Conservation (phyloP, 495 filamentous ascomycete species). For the Penicillium goetzii region DNA sequence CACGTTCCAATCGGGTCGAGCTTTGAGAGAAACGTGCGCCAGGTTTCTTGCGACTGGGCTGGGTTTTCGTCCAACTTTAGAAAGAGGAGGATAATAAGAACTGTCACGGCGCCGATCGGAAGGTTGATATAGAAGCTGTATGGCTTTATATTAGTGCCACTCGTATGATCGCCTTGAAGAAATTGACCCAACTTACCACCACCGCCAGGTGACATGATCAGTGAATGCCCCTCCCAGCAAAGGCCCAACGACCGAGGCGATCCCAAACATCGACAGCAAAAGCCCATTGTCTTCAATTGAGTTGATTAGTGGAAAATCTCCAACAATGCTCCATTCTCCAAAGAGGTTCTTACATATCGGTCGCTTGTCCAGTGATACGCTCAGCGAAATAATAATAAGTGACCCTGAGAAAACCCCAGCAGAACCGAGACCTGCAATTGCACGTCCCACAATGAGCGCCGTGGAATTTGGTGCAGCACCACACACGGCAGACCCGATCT, state of each 20-base stretch:
- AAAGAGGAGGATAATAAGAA: conserved; percentile 51
- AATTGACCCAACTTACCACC: conserved; percentile 44
- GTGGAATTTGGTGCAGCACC: conserved; percentile 15
- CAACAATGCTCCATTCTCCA: neutral
- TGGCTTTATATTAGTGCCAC: neutral
- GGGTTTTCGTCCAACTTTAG: conserved; percentile 37
- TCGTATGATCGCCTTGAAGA: neutral
- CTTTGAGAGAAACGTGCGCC: neutral
- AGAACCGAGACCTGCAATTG: conserved; percentile 14
- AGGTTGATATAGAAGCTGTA: conserved; percentile 66
- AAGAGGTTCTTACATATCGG: neutral
- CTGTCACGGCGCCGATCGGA: conserved; percentile 58
- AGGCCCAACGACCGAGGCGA: conserved; percentile 52
- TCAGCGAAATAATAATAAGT: conserved; percentile 14
- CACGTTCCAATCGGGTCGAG: conserved; percentile 52
- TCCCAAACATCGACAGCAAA: conserved; percentile 18
- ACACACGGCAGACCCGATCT: conserved; percentile 17
- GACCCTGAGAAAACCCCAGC: conserved; percentile 14
- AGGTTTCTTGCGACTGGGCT: neutral
- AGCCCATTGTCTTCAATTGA: conserved; percentile 1
- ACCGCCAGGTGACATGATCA: conserved; percentile 65
- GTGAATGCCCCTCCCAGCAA: conserved; percentile 49
- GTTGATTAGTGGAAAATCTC: neutral
- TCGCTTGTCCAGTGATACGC: conserved; percentile 6
- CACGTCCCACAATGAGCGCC: conserved; percentile 16